phyloP scores from a whole-genome alignment of 805 yeast species.

The Candida stauntonica region DNA sequence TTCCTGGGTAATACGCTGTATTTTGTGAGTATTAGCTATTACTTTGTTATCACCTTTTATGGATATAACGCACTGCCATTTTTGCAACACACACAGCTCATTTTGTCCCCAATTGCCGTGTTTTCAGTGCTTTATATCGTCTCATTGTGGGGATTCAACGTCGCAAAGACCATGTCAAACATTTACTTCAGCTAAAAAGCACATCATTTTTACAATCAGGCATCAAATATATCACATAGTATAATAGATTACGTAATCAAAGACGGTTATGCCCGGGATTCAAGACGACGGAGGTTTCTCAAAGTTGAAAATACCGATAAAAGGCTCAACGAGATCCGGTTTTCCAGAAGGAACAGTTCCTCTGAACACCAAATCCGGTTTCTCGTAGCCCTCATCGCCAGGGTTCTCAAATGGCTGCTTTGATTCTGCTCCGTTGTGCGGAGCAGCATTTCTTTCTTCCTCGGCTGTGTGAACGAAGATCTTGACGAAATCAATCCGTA shows the following conservation, averaged over 20 bases:
- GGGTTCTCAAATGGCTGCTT: constrained; percentile 27
- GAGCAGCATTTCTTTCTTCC: constrained; percentile 7
- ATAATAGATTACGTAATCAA: not conserved
- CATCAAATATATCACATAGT: not conserved
- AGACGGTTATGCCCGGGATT: not conserved
- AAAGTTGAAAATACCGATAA: constrained; percentile 50
- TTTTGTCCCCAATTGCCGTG: constrained; percentile 60
- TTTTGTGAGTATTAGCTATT: constrained; percentile 67
- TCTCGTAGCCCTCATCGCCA: constrained; percentile 35
- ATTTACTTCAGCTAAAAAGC: constrained; percentile 19
- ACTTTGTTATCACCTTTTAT: constrained; percentile 75
- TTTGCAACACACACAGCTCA: constrained; percentile 56
- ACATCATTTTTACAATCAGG: not conserved
- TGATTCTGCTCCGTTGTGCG: constrained; percentile 4
- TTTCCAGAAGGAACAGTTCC: constrained; percentile 51
- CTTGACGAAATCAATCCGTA: constrained; percentile 49
- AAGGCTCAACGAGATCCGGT: constrained; percentile 49
- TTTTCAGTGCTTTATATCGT: constrained; percentile 55
- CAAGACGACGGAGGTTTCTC: constrained; percentile 28
- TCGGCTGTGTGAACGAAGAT: constrained; percentile 30
- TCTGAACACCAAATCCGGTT: constrained; percentile 45
- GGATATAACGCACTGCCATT: constrained; percentile 81
- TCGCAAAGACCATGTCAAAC: constrained; percentile 60
- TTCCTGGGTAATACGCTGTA: constrained; percentile 78
- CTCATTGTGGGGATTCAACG: constrained; percentile 60